Evolutionary conservation across 2,329 filamentous ascomycete species (phyloP), one percentile per base, ranked within the genome.

Genomic region (Colletotrichum chrysophilum): DNA sequence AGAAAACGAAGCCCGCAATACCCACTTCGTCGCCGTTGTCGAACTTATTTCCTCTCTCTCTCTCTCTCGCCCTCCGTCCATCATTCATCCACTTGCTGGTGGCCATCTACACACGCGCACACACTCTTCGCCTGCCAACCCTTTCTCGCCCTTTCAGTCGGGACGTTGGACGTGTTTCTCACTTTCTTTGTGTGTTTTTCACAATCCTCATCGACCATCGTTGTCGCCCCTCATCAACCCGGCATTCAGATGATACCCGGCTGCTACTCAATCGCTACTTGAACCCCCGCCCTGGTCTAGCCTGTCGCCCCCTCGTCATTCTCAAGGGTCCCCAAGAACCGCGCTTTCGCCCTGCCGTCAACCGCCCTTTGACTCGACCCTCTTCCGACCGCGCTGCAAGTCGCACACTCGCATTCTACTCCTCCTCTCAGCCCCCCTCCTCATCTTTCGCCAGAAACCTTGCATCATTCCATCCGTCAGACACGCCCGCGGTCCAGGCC

Each of bases 271-370:
- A 38, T 38, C 38, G 43, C 32, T 58, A 34, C 66, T 24, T 70
- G 24, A 48, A 32, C 60, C 71, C 55, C 70, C 65, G 56, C 56
- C 38, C 56, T 34, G 56, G 32, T 68, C 64, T 73, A 73, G 69
- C 43, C 48, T 64, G 73, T 68, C 70, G 73, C 69, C 73, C 64
- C 64, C 73, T 73, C 70, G 70, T 75, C 70, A 75, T 69, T 73
- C 70, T 65, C 70, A 60, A 75, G 73, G 70, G 64, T 68, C 38
- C 55, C 56, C 24, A 68, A 75, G 64, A 65, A 73, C 64, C 48
- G 52, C 72, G 62, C 68, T 67, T 56, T 73, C 64, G 64, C 70
- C 73, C 64, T 73, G 56, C 58, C 64, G 43, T 75, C 64, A 73
- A 65, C 56, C 73, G 65, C 64, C 64, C 70, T 73, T 75, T 75